Conservation (phyloP, 805 yeast species). For the Lipomyces sp. region DNA sequence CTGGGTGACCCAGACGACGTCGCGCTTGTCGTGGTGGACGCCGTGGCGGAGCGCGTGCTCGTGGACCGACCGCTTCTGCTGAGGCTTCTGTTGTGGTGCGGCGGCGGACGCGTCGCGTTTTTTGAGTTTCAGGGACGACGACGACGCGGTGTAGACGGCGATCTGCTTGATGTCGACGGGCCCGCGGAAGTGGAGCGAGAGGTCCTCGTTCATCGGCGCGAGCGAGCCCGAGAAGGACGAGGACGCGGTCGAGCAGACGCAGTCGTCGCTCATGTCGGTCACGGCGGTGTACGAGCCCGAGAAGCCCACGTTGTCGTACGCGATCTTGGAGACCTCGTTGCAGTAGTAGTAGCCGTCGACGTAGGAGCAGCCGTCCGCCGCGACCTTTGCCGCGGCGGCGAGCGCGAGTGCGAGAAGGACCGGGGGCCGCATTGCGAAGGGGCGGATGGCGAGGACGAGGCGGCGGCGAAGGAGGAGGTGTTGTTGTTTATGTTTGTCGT, state of each 20-base stretch:
- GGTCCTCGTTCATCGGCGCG: conserved; percentile 81
- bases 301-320: conserved; percentile 72
- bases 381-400: conserved; percentile 10
- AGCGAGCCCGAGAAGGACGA: conserved; percentile 64
- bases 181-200: conserved; percentile 88
- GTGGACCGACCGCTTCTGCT: conserved; percentile 48
- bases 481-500: no score
- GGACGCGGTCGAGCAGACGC: conserved; percentile 58
- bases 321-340: conserved; percentile 60
- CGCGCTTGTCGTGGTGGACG: conserved; percentile 57
- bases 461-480: background rate
- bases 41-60: conserved; percentile 35
- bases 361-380: conserved; percentile 15
- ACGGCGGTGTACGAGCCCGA: conserved; percentile 82
- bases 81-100: background rate
- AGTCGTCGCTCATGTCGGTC: conserved; percentile 64
- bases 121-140: conserved; percentile 39
- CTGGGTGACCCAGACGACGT: conserved; percentile 62
- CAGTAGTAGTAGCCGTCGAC: conserved; percentile 78
- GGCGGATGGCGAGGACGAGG: background rate
- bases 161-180: conserved; percentile 77
- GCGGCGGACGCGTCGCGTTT: conserved; percentile 27
- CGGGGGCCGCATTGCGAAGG: conserved; percentile 8
- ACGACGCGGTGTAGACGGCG: conserved; percentile 74
- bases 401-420: conserved; percentile 3